These are phyloP conservation scores for Pythium aphanidermatum DNA, from an alignment of 352 stramenopile genomes.

Conservation along the genomic window DNA sequence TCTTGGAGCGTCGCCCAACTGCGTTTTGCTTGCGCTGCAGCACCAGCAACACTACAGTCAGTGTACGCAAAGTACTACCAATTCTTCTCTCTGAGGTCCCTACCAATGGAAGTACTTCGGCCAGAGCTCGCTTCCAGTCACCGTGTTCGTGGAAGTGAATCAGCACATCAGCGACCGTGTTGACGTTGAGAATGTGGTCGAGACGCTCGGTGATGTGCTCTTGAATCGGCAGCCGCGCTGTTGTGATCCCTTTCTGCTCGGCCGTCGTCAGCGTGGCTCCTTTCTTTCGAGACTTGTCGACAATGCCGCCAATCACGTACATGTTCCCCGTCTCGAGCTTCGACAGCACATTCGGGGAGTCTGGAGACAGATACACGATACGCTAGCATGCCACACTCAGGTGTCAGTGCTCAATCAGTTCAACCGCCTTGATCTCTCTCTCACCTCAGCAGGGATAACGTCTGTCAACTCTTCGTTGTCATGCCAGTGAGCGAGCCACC, in stretches of 20 bases:
- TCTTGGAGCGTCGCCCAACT: constrained; percentile 9
- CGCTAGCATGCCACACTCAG: no score
- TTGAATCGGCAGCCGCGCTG: constrained; percentile 63
- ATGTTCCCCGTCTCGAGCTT: constrained; percentile 57
- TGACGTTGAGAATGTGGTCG: constrained; percentile 80
- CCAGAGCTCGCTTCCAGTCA: constrained; percentile 48
- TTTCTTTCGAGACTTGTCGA: constrained; percentile 77
- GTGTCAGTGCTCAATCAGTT: no score
- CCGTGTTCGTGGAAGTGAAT: constrained; percentile 34
- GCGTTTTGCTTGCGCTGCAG: constrained; percentile 15
- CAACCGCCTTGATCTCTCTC: no score
- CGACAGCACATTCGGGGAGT: constrained; percentile 57
- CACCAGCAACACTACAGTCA: background rate
- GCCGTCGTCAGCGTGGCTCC: constrained; percentile 52
- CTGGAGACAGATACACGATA: constrained; percentile 73
- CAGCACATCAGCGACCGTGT: constrained; percentile 69
- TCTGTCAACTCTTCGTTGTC: constrained; percentile 26
- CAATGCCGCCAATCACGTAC: constrained; percentile 79
- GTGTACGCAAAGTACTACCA: background rate
- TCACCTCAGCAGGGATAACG: constrained; percentile 24
- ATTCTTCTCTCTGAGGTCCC: background rate
- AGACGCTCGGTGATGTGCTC: constrained; percentile 57
- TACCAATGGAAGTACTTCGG: constrained; percentile 49
- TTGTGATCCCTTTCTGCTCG: constrained; percentile 36
- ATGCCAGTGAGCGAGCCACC: constrained; percentile 60